Conservation (phyloP, 1,284 basidiomycete genomes). For the Gomphus sp. region DNA sequence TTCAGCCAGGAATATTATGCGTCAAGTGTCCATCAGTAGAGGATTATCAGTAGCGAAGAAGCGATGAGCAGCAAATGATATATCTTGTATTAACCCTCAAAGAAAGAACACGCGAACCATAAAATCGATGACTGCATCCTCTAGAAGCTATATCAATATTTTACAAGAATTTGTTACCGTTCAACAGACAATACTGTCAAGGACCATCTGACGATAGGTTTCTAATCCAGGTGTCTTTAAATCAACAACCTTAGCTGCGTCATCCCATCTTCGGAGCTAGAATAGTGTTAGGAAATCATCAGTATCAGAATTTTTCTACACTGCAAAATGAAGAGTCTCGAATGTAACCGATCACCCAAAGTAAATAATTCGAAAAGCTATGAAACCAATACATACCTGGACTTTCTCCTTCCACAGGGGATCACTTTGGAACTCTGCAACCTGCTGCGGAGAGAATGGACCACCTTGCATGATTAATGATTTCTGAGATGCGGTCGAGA, state of each 20-base stretch:
- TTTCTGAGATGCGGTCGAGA: constrained; percentile 17
- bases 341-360: neutral
- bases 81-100: no score
- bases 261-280: constrained; percentile 20
- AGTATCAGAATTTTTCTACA: neutral
- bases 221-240: constrained; percentile 16
- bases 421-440: constrained; percentile 18
- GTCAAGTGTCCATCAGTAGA: no score
- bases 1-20: no score
- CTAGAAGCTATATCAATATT: neutral
- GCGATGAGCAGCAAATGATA: no score
- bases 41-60: no score
- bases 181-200: neutral
- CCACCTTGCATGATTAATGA: constrained; percentile 20
- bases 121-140: no score
- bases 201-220: constrained; percentile 12
- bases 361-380: neutral
- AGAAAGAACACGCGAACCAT: no score
- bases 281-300: neutral
- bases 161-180: neutral
- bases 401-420: constrained; percentile 19
- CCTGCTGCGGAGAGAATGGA: constrained; percentile 17
- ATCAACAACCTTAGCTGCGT: constrained; percentile 18
- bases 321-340: neutral
- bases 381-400: neutral